Base-by-base conservation (phyloP, 2,329 filamentous ascomycete species). In the Arthrobotrys musiformis region DNA sequence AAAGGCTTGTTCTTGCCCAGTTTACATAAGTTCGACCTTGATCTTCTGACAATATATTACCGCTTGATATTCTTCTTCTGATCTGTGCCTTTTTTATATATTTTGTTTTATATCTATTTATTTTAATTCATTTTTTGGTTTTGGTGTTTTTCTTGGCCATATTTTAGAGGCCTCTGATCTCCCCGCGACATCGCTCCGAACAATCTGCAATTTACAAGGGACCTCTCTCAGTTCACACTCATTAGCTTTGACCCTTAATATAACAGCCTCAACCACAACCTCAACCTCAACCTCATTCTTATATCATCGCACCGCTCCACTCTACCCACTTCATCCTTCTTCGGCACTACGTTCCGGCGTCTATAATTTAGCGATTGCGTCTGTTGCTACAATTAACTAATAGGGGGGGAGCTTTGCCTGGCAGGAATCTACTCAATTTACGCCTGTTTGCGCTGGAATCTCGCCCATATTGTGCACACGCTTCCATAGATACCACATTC, bases 381-480 rank as follows among this genome's bases (percentile, higher is more conserved):
- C 40, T 7, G 7, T 58, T 13, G 15, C 28, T 37, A 46, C 58
- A 46, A 44, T 64, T 28, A 2, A 4, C 33, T n/a, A n/a, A n/a
- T n/a, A n/a, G n/a, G n/a, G n/a, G 8, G 28, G 19, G 17, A 22
- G 13, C 58, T 11, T n/a, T 33, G 35, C 46, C 54, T 46, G 58
- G 68, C 46, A 63, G 46, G 58, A 70, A 60, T 58, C 46, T 37
- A 50, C 58, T 72, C 58, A 63, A 50, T 72, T 64, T 64, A 72
- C 62, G 58, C 37, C 33, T 28, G 17, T 72, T 72, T 64, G 68
- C 68, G 68, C 35, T 56, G 19, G 54, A 64, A 70, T 46, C 19
- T 40, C 52, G 24, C 15, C 54, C 28, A 42, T 7, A 40, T 40
- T 40, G 13, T 62, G 22, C 52, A 58, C 44, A 15, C 15, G 46